Conservation (phyloP, 2,329 filamentous ascomycete genomes). For the Ceratocystis lukuohia region DNA sequence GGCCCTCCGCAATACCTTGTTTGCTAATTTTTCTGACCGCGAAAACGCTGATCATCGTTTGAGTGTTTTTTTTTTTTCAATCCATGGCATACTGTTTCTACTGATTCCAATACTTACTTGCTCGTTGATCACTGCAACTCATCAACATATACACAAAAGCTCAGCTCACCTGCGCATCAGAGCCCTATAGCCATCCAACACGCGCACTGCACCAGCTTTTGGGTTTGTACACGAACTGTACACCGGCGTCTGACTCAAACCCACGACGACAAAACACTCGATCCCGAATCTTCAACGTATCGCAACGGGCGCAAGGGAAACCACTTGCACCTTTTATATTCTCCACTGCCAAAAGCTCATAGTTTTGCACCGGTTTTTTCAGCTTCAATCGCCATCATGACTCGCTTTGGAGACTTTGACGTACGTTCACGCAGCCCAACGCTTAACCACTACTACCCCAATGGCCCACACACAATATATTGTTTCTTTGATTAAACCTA, state of each 20-base stretch:
- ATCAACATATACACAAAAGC: not conserved
- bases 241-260: not conserved
- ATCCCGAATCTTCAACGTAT: no score
- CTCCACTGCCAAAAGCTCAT: not conserved
- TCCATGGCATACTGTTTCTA: not conserved
- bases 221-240: not conserved
- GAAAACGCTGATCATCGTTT: not conserved
- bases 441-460: not conserved
- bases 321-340: no score
- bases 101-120: not conserved
- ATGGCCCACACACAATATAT: no score
- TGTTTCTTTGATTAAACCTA: not conserved
- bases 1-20: no score
- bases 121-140: not conserved
- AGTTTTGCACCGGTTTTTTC: not conserved
- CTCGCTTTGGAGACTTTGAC: slow-evolving; percentile 48
- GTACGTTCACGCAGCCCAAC: slow-evolving; percentile 27
- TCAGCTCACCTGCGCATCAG: not conserved
- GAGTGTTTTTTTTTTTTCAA: not conserved
- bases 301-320: no score
- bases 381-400: slow-evolving; percentile 23
- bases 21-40: no score
- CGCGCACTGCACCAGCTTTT: no score
- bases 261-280: no score
- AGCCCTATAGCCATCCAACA: not conserved